Evolutionary conservation across 106 monocot genomes (phyloP).

Genomic region (Cymbidium sinense): DNA sequence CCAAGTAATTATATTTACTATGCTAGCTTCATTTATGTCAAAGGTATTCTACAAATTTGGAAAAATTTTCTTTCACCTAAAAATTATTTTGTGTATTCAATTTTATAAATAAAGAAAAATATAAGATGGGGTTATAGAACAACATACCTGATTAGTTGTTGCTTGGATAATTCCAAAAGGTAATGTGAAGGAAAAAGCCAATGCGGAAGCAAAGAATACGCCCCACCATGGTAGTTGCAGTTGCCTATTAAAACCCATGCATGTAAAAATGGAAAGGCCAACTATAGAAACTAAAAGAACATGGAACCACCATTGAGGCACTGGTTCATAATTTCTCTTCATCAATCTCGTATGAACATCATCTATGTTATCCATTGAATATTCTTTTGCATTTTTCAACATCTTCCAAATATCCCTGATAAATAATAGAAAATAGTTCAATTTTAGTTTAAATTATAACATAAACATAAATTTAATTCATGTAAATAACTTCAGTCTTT

Average conservation of each 20-base stretch:
- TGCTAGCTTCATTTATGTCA: too few relatives aligned
- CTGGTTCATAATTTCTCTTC: slow-evolving; percentile 36
- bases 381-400: neutral
- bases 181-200: slow-evolving; percentile 53
- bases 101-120: too few relatives aligned
- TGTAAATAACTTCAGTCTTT: neutral
- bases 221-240: slow-evolving; percentile 51
- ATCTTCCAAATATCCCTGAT: slow-evolving; percentile 15
- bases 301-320: slow-evolving; percentile 57
- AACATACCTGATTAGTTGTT: slow-evolving; percentile 50
- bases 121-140: neutral
- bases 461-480: too few relatives aligned
- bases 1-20: too few relatives aligned
- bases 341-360: slow-evolving; percentile 52
- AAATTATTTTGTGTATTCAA: too few relatives aligned
- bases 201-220: slow-evolving; percentile 36
- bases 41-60: too few relatives aligned
- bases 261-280: slow-evolving; percentile 35
- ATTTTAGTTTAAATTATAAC: neutral
- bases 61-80: too few relatives aligned
- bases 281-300: slow-evolving; percentile 22
- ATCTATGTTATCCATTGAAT: neutral
- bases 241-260: slow-evolving; percentile 12
- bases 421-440: neutral
- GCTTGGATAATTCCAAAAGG: slow-evolving; percentile 54